phyloP scores from a whole-genome alignment of 1,139 yeast species.

The Geotrichum bryndzae region DNA sequence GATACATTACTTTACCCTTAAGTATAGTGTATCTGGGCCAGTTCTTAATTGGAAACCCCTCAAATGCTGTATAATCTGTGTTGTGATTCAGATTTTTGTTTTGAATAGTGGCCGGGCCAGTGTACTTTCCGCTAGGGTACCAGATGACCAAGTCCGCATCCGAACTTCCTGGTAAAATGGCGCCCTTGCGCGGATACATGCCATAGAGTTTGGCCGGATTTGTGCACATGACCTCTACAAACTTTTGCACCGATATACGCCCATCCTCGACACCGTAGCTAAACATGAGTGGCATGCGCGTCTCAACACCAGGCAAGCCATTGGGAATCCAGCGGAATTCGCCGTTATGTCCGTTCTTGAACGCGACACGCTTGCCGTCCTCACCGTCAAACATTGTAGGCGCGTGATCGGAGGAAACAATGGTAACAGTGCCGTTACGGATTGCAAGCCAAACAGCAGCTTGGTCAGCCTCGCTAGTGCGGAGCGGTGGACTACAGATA shows the following conservation, averaged over 20 bases:
- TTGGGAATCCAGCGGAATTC: slow-evolving; percentile 42
- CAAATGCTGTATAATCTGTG: slow-evolving; percentile 45
- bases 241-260: slow-evolving; percentile 39
- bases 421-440: slow-evolving; percentile 44
- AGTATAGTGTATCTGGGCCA: slow-evolving; percentile 45
- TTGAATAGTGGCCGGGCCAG: slow-evolving; percentile 29
- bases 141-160: slow-evolving; percentile 44
- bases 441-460: slow-evolving; percentile 44
- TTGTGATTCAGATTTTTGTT: slow-evolving; percentile 41
- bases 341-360: slow-evolving; percentile 35
- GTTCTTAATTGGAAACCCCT: slow-evolving; percentile 40
- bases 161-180: slow-evolving; percentile 38
- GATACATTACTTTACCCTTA: slow-evolving; percentile 39
- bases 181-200: slow-evolving; percentile 29
- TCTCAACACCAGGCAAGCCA: slow-evolving; percentile 45
- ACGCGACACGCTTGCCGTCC: slow-evolving; percentile 32
- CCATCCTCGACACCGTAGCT: slow-evolving; percentile 42
- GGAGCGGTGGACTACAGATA: slow-evolving; percentile 46
- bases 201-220: slow-evolving; percentile 45
- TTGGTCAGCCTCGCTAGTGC: slow-evolving; percentile 37
- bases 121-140: slow-evolving; percentile 39
- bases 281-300: slow-evolving; percentile 41
- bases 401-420: slow-evolving; percentile 45
- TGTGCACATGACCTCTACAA: slow-evolving; percentile 41
- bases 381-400: slow-evolving; percentile 41